phyloP scores from a whole-genome alignment of 208 protist species.

The Crithidia mellificae region DNA sequence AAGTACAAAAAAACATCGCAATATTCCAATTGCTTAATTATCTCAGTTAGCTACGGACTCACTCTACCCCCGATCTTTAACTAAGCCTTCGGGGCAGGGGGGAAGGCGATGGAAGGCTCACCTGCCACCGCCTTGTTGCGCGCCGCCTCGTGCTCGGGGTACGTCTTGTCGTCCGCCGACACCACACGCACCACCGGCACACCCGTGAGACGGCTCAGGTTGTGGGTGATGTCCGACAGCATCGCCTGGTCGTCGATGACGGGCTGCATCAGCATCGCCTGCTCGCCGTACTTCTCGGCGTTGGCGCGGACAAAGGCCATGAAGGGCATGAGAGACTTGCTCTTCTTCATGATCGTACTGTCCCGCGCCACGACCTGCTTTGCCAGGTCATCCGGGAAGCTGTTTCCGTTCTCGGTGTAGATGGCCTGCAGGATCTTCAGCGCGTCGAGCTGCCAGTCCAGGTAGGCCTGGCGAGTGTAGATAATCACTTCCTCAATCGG shows the following conservation, averaged over 20 bases:
- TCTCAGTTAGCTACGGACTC: too few species aligned
- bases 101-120: constrained; percentile 71
- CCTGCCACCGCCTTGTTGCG: constrained; percentile 76
- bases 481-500: constrained; percentile 64
- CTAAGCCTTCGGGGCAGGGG: constrained; percentile 20
- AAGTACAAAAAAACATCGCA: too few species aligned
- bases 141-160: constrained; percentile 66
- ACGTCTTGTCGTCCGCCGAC: constrained; percentile 50
- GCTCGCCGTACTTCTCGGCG: constrained; percentile 79
- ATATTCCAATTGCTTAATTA: too few species aligned
- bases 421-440: constrained; percentile 67
- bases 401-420: constrained; percentile 49
- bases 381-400: constrained; percentile 69
- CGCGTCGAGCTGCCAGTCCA: constrained; percentile 80
- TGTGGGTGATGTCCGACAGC: constrained; percentile 49
- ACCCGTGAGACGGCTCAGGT: constrained; percentile 68
- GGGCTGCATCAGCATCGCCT: constrained; percentile 66
- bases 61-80: constrained; percentile 6
- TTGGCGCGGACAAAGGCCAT: constrained; percentile 79
- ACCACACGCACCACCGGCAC: constrained; percentile 60
- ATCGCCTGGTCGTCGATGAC: constrained; percentile 73
- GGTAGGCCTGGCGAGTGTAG: constrained; percentile 71
- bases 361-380: constrained; percentile 44
- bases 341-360: constrained; percentile 55
- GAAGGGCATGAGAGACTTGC: constrained; percentile 91